Percentiles rank a stretch among this genome's conserved stretches.
Evolutionary conservation across 2,329 filamentous ascomycete genomes (phyloP).

Genomic region (Stachybotrys chartarum): DNA sequence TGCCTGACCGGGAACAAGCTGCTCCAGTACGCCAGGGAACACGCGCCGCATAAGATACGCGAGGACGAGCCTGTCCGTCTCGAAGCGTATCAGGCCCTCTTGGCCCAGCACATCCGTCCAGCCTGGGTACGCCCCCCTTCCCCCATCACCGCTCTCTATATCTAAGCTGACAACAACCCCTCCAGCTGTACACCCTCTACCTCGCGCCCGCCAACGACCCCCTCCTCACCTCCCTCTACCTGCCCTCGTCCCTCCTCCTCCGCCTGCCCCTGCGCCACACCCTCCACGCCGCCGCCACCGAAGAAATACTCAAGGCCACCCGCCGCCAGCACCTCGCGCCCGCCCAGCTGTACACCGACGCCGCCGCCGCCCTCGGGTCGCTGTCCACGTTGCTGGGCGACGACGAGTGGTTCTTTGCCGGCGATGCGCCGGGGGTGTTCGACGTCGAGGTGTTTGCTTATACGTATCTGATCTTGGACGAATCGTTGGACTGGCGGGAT

Average conservation of each 20-base stretch:
- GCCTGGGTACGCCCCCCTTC: constrained; percentile 60
- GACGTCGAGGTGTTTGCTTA: constrained; percentile 90
- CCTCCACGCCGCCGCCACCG: constrained; percentile 64
- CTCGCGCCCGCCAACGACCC: constrained; percentile 60
- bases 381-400: constrained; percentile 34
- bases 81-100: constrained; percentile 70
- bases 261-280: constrained; percentile 55
- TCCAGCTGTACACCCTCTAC: constrained; percentile 75
- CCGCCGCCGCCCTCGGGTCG: constrained; percentile 36
- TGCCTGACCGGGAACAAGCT: constrained; percentile 51
- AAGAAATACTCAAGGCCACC: constrained; percentile 62
- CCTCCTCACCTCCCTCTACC: constrained; percentile 66
- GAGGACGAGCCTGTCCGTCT: constrained; percentile 49
- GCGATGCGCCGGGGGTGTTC: constrained; percentile 59
- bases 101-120: constrained; percentile 71
- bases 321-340: constrained; percentile 28
- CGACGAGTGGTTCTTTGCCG: constrained; percentile 42
- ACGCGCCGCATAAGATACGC: constrained; percentile 26
- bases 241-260: constrained; percentile 59
- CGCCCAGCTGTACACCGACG: constrained; percentile 32
- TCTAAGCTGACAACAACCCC: constrained; percentile 3
- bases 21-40: constrained; percentile 57
- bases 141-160: not conserved
- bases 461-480: constrained; percentile 69
- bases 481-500: constrained; percentile 56